A percentile compares a stretch with the other conserved stretches of the same genome.
Evolutionary conservation across 768 basidiomycete species (phyloP).

Genomic region (Punctularia strigosozonata): DNA sequence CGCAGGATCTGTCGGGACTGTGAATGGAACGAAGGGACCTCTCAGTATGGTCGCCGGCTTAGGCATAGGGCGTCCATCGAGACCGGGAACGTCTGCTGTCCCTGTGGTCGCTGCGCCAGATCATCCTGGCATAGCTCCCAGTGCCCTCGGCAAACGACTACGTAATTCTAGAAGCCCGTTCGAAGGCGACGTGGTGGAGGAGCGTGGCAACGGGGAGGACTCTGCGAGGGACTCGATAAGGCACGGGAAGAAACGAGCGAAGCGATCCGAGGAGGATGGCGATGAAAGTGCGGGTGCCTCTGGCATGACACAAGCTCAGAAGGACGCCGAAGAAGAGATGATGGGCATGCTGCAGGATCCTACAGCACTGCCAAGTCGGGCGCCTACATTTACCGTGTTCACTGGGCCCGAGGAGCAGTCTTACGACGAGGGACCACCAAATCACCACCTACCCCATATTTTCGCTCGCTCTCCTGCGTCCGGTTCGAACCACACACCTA

Average conservation of each 20-base stretch:
- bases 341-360: not conserved
- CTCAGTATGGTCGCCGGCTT: too few relatives aligned
- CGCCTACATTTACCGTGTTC: slow-evolving; percentile 37
- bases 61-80: slow-evolving; percentile 3
- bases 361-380: slow-evolving; percentile 13
- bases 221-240: not conserved
- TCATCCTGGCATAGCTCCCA: slow-evolving; percentile 2
- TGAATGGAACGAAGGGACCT: too few relatives aligned
- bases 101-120: slow-evolving; percentile 5
- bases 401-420: slow-evolving; percentile 24
- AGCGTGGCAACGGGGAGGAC: not conserved
- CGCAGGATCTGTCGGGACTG: too few relatives aligned
- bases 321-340: not conserved
- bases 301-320: not conserved
- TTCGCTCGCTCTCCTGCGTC: not conserved
- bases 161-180: not conserved
- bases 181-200: not conserved
- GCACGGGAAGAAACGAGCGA: not conserved
- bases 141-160: not conserved
- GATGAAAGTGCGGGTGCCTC: not conserved
- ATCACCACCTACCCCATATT: slow-evolving; percentile 36
- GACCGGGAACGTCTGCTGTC: slow-evolving; percentile 5
- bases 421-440: slow-evolving; percentile 8
- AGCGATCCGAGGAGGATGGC: not conserved
- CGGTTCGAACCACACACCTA: not conserved